A percentile compares a stretch with the other conserved stretches of the same genome.
Conservation (phyloP, 2,329 filamentous ascomycete species). For the Neopestalotiopsis sp. region DNA sequence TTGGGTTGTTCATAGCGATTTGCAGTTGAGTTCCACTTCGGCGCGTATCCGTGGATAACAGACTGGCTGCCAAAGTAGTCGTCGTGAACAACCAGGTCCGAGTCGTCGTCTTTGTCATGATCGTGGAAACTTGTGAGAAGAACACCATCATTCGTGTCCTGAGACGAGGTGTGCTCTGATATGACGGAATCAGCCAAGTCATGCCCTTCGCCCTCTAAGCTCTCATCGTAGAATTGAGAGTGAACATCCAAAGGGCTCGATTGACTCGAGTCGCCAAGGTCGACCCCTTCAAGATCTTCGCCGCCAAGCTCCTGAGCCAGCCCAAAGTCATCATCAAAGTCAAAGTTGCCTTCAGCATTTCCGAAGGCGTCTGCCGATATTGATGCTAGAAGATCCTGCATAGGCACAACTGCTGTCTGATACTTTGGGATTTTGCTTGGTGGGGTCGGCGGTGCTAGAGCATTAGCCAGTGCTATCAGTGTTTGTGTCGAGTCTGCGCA, state of each 20-base stretch:
- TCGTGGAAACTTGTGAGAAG: constrained; percentile 47
- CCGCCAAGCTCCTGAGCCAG: constrained; percentile 55
- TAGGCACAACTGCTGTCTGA: constrained; percentile 81
- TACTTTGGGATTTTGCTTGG: constrained; percentile 86
- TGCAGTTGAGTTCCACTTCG: constrained; percentile 79
- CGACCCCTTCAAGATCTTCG: constrained; percentile 43
- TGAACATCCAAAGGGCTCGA: constrained; percentile 42
- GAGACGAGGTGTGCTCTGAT: constrained; percentile 44
- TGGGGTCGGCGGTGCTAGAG: constrained; percentile 80
- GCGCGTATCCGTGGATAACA: constrained; percentile 68
- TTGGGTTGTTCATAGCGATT: constrained; percentile 76
- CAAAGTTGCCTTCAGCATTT: constrained; percentile 63
- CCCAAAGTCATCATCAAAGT: constrained; percentile 68
- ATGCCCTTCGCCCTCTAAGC: constrained; percentile 52
- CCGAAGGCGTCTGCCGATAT: constrained; percentile 87
- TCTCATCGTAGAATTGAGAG: constrained; percentile 53
- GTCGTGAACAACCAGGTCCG: constrained; percentile 75
- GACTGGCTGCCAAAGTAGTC: constrained; percentile 74
- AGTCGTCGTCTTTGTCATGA: constrained; percentile 55
- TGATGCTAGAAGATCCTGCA: constrained; percentile 87
- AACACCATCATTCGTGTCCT: constrained; percentile 51
- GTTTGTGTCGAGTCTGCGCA: constrained; percentile 98
- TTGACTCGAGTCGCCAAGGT: constrained; percentile 38
- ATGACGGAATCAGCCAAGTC: constrained; percentile 46
- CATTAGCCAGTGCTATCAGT: constrained; percentile 78